phyloP scores from a whole-genome alignment of 1,139 yeast species.

The Pichia sp. region DNA sequence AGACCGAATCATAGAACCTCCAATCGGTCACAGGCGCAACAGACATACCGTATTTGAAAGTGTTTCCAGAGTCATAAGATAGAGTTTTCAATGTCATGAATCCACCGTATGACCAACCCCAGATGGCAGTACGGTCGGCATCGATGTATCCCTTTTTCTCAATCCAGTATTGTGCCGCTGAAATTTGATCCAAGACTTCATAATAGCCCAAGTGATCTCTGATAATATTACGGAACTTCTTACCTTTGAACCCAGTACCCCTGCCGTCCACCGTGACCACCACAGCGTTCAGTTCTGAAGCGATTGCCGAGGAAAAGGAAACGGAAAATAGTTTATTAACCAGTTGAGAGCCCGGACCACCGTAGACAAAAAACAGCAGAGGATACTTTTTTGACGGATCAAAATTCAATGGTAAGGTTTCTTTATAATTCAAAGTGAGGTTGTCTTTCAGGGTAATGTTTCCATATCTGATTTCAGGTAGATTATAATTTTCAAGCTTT shows the following conservation, averaged over 20 bases:
- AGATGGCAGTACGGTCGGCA: conserved; percentile 50
- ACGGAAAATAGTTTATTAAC: conserved; percentile 47
- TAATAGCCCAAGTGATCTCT: conserved; percentile 58
- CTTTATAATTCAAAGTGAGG: conserved; percentile 37
- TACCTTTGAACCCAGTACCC: conserved; percentile 69
- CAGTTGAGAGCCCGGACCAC: conserved; percentile 77
- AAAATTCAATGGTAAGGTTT: conserved; percentile 58
- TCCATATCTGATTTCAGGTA: conserved; percentile 41
- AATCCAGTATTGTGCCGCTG: conserved; percentile 57
- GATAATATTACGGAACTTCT: conserved; percentile 52
- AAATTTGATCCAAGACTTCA: conserved; percentile 65
- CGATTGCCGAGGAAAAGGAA: conserved; percentile 54
- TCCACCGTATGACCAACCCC: conserved; percentile 88
- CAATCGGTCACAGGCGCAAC: conserved; percentile 82
- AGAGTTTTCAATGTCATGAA: conserved; percentile 66
- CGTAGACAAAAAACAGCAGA: conserved; percentile 63
- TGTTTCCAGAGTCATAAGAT: conserved; percentile 52
- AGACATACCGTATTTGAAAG: conserved; percentile 62
- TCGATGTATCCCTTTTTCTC: conserved; percentile 45
- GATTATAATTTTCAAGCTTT: conserved; percentile 33
- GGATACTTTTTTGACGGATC: conserved; percentile 50
- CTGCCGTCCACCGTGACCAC: conserved; percentile 80
- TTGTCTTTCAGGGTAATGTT: conserved; percentile 40
- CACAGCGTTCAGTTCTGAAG: conserved; percentile 60
- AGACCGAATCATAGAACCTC: conserved; percentile 66